Percentiles rank a stretch among this genome's conserved stretches.
Evolutionary conservation across 805 yeast species (phyloP).

Genomic region (Candida orba): DNA sequence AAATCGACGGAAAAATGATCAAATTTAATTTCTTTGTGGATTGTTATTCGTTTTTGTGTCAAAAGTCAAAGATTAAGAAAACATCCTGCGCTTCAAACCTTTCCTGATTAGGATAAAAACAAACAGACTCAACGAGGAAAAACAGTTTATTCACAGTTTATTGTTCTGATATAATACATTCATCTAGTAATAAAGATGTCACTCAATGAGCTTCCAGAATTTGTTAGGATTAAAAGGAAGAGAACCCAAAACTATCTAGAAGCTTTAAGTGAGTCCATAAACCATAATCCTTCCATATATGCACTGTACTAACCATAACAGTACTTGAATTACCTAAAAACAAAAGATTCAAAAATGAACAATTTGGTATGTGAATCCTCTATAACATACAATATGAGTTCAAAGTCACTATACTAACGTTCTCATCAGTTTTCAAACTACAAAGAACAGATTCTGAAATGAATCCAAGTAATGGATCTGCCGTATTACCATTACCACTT

Average conservation of each 20-base stretch:
- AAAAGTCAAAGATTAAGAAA: neutral
- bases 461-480: conserved; percentile 4
- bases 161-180: too few relatives aligned
- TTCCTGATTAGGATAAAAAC: neutral
- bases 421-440: conserved; percentile 34
- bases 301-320: conserved; percentile 5
- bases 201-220: conserved; percentile 37
- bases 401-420: neutral
- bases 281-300: neutral
- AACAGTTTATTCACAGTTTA: neutral
- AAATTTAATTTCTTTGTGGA: neutral
- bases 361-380: conserved; percentile 15
- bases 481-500: conserved; percentile 15
- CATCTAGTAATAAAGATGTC: neutral
- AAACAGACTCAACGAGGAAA: neutral
- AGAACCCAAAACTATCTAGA: conserved; percentile 84
- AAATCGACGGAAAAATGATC: neutral
- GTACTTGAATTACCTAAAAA: conserved; percentile 29
- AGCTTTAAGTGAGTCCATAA: conserved; percentile 44
- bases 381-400: too few relatives aligned
- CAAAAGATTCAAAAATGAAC: conserved; percentile 33
- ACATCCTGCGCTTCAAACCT: neutral
- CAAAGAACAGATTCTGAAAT: conserved; percentile 39
- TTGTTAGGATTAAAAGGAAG: conserved; percentile 79
- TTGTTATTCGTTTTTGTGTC: neutral